Base-by-base conservation (phyloP, 1,284 basidiomycete species). In the Austroboletus niveus region DNA sequence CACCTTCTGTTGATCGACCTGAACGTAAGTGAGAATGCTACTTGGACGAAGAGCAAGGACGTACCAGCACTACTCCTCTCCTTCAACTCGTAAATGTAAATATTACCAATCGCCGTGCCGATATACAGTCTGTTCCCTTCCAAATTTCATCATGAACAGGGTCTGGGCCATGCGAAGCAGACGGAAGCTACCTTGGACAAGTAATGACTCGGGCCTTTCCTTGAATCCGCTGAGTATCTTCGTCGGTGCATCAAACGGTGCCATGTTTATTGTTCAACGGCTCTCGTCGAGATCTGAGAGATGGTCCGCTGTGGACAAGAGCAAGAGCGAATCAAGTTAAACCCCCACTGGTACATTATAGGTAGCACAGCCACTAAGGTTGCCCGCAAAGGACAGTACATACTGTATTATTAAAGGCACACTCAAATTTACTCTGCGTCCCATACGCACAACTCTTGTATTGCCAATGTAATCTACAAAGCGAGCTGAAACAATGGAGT, bases 121-220 rank as follows among this genome's bases (percentile, higher is more conserved):
- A 92, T 65, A 61, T 91, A 94, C 14, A 95, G 65, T 57, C 81
- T 81, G 64, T 89, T 84, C 38, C 82, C 92, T 93, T 62, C 20
- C 9, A 47, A 14, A 20, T 30, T 8, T 4, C 1, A 34, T 55
- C 51, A 49, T 35, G 47, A 41, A 52, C 45, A 38, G 22, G 55
- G 34, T 31, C 22, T 29, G 17, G 36, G 48, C 49, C 41, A 54
- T 44, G 22, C 35, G 20, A 29, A 27, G 30, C 12, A 61, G 73
- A 53, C 8, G 72, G 55, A 27, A 64, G 48, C 55, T 53, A 62
- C 70, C 71, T 57, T 69, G 64, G 14, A 62, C 57, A 4, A 70
- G 59, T n/a, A 80, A 56, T 10, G 77, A 69, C 48, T 80, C 78
- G 2, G 72, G 66, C 42, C 72, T 66, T 55, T 80, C 79, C 59